Percentiles rank a stretch among this genome's conserved stretches.
Evolutionary conservation across 768 basidiomycete species (phyloP).

Genomic region (Leucocoprinus leucothites): DNA sequence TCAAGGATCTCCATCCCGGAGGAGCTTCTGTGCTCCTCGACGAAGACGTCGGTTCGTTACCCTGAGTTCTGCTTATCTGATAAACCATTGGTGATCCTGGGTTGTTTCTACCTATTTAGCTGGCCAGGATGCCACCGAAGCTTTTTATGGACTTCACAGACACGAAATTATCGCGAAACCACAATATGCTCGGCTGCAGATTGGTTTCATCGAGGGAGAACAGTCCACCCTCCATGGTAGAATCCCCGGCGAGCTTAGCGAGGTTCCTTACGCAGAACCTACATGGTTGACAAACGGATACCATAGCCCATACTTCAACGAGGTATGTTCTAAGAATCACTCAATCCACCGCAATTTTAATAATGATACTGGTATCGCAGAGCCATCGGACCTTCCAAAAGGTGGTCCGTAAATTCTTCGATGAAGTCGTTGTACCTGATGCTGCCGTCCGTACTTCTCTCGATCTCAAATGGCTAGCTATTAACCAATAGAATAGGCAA

Average conservation of each 20-base stretch:
- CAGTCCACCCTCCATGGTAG: constrained; percentile 54
- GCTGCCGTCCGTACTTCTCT: constrained; percentile 31
- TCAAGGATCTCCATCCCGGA: constrained; percentile 85
- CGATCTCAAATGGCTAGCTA: background rate
- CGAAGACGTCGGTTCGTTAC: constrained; percentile 64
- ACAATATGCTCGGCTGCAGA: constrained; percentile 71
- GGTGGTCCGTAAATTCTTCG: constrained; percentile 68
- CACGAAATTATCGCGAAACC: constrained; percentile 82
- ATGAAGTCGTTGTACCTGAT: constrained; percentile 64
- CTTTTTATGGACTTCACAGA: constrained; percentile 89
- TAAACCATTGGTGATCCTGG: background rate
- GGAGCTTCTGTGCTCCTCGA: constrained; percentile 76
- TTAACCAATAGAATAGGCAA: constrained; percentile 43
- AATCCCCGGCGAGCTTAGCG: constrained; percentile 62
- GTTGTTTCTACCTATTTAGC: constrained; percentile 40
- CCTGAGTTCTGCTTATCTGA: background rate
- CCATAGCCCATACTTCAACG: constrained; percentile 74
- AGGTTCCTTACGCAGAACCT: constrained; percentile 90
- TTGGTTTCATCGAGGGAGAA: constrained; percentile 74
- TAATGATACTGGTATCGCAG: constrained; percentile 34
- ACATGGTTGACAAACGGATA: constrained; percentile 71
- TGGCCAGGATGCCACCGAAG: constrained; percentile 86
- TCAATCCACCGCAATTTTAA: too few relatives aligned
- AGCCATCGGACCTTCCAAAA: constrained; percentile 60
- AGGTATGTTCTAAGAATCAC: constrained; percentile 41